Conservation (phyloP, 306 rosid genomes). For the Trichosanthes cucumerina region DNA sequence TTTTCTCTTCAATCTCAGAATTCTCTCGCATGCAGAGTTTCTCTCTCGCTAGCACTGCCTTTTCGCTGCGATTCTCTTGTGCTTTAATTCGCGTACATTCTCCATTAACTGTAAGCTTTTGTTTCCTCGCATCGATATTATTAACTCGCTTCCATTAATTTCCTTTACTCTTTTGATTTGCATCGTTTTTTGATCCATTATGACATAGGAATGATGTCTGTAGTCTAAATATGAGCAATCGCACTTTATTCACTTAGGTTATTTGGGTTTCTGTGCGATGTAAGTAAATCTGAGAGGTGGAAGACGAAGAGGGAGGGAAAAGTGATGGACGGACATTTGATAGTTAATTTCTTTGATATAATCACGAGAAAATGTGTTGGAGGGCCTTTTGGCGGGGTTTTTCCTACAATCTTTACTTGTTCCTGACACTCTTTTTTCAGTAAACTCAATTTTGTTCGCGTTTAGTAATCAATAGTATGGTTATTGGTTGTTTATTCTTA, state of each 20-base stretch:
- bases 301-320: neutral
- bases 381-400: too few relatives aligned
- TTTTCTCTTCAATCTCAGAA: neutral
- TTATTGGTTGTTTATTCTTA: neutral
- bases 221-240: neutral
- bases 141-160: neutral
- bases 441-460: too few relatives aligned
- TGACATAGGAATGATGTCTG: neutral
- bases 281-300: neutral
- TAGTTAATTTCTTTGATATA: neutral
- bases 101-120: neutral
- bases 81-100: neutral
- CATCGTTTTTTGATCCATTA: neutral
- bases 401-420: too few relatives aligned
- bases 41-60: slow-evolving; percentile 12
- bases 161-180: neutral
- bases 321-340: neutral
- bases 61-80: neutral
- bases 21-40: neutral
- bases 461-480: neutral
- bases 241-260: neutral
- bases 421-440: too few relatives aligned
- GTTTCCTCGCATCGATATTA: neutral
- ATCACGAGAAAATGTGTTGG: too few relatives aligned
- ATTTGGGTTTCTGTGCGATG: neutral